phyloP scores from a whole-genome alignment of 257 asterid genomes.

The Nicotiana sylvestris region DNA sequence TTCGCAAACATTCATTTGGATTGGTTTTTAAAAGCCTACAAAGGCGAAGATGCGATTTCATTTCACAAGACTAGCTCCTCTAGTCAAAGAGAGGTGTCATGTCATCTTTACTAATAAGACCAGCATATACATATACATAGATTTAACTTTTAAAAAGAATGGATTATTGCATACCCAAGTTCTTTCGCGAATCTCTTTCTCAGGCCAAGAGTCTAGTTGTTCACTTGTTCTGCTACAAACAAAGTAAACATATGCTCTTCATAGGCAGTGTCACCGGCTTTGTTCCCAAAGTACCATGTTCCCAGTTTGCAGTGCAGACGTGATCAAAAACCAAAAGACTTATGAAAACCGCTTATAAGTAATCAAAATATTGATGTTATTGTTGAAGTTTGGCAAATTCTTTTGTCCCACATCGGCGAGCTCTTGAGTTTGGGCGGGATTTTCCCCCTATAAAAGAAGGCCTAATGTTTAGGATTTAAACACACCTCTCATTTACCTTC shows the following conservation, averaged over 20 bases:
- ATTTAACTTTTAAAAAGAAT: neutral
- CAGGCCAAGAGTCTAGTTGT: conserved; percentile 73
- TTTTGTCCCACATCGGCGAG: too few relatives aligned
- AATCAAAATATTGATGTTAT: too few relatives aligned
- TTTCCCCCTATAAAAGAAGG: too few relatives aligned
- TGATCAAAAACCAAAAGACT: too few relatives aligned
- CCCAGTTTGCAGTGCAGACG: conserved; percentile 33
- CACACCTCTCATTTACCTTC: too few relatives aligned
- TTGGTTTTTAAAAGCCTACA: neutral
- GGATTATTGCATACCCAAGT: conserved; percentile 44
- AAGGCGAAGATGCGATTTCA: neutral
- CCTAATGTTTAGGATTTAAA: too few relatives aligned
- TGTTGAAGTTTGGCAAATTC: too few relatives aligned
- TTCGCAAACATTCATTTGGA: too few relatives aligned
- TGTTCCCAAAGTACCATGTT: conserved; percentile 64
- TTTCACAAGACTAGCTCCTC: neutral
- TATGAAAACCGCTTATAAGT: too few relatives aligned
- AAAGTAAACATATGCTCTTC: conserved; percentile 78
- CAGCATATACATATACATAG: neutral
- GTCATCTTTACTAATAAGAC: neutral
- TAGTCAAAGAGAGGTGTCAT: neutral
- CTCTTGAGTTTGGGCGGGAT: too few relatives aligned
- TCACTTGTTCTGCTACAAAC: conserved; percentile 50
- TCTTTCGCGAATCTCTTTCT: conserved; percentile 76
- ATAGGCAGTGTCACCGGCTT: conserved; percentile 36